These are phyloP conservation scores for Monilinia vaccinii-corymbosi DNA, from an alignment of 2,329 filamentous ascomycete species.

Conservation along the genomic window DNA sequence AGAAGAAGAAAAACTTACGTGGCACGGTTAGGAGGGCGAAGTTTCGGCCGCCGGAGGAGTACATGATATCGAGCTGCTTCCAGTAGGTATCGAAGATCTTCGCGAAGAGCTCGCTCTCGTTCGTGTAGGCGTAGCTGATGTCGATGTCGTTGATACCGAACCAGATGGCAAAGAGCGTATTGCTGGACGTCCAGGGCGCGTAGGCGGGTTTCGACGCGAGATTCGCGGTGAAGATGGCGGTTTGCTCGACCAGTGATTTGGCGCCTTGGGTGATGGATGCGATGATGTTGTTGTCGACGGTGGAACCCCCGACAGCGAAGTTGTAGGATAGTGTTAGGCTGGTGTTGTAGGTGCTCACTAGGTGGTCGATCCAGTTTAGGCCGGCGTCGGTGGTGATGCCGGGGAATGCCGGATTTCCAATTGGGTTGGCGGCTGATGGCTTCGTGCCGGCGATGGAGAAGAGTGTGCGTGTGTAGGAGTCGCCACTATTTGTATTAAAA, in stretches of 20 bases:
- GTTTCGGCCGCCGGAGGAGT: constrained; percentile 37
- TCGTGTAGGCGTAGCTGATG: not conserved
- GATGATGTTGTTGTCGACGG: not conserved
- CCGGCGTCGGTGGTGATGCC: not conserved
- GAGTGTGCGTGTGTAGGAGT: not conserved
- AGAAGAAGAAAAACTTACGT: constrained; percentile 14
- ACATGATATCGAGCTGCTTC: constrained; percentile 26
- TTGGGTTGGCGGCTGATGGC: not conserved
- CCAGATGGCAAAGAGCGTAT: constrained; percentile 1
- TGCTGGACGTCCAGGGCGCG: not conserved
- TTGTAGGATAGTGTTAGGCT: not conserved
- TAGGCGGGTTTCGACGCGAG: constrained; percentile 1
- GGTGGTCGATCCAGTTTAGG: not conserved
- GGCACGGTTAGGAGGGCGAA: constrained; percentile 42
- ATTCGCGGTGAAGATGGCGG: not conserved
- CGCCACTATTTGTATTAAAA: not conserved
- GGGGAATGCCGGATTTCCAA: constrained; percentile 2
- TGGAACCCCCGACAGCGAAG: not conserved
- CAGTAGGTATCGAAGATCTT: not conserved
- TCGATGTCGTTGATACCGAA: constrained; percentile 5
- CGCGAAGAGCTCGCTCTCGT: not conserved
- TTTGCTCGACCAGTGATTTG: not conserved
- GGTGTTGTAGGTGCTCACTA: not conserved
- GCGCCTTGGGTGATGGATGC: not conserved
- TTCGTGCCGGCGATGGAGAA: constrained; percentile 2